Conservation (phyloP, 768 basidiomycete genomes). For the Piloderma croceum region DNA sequence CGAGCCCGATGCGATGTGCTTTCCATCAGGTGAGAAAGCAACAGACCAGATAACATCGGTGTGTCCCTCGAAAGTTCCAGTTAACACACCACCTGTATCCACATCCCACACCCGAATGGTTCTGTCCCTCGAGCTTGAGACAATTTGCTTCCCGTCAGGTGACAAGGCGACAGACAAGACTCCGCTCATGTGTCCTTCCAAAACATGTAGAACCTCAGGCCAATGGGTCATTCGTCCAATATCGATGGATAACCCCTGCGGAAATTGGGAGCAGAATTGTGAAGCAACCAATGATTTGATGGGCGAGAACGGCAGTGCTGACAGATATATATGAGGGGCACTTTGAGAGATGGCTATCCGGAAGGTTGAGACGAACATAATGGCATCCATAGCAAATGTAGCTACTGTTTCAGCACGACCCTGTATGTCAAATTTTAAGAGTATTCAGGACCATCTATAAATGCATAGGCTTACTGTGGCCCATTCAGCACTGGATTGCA, state of each 20-base stretch:
- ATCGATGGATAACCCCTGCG: neutral
- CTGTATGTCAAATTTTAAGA: too few species aligned
- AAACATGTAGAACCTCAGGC: constrained; percentile 13
- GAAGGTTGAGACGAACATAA: constrained; percentile 27
- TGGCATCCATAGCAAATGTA: constrained; percentile 19
- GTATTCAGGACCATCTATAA: too few species aligned
- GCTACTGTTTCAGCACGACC: too few species aligned
- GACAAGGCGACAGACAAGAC: too few species aligned
- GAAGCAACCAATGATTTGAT: constrained; percentile 16
- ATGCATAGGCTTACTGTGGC: neutral
- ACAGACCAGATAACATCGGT: constrained; percentile 14
- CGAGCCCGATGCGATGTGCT: constrained; percentile 20
- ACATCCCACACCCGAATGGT: constrained; percentile 18
- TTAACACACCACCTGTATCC: constrained; percentile 13
- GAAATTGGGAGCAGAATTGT: constrained; percentile 6
- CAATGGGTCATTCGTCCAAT: constrained; percentile 7
- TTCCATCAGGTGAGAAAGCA: constrained; percentile 22
- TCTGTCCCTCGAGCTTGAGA: constrained; percentile 10
- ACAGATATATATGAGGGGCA: constrained; percentile 35
- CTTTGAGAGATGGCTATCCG: constrained; percentile 23
- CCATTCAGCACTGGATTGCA: constrained; percentile 5
- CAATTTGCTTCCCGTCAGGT: constrained; percentile 14
- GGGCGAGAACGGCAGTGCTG: constrained; percentile 32
- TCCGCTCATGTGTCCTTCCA: constrained; percentile 9
- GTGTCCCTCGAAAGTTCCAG: constrained; percentile 14